Base-by-base conservation (phyloP, 2,329 filamentous ascomycete species). In the Malbranchea cinnamomea region DNA sequence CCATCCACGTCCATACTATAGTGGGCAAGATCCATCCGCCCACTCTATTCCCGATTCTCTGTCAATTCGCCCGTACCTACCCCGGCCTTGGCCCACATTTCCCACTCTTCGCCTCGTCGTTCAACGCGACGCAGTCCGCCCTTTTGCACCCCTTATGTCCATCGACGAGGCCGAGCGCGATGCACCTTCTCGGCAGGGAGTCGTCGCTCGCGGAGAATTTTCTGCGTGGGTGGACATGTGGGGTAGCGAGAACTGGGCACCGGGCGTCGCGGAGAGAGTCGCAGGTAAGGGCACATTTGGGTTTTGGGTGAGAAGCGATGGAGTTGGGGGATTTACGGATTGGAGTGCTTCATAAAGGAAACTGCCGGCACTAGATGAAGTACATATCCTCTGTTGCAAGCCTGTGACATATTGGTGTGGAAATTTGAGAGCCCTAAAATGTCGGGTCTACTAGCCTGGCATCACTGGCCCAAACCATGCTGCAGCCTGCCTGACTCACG, bases 11-110 rank as follows among this genome's bases (percentile, higher is more conserved):
- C n/a, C n/a, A n/a, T n/a, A n/a, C n/a, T n/a, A n/a, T n/a, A 23
- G 29, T 15, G 23, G 30, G 0, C 30, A 37, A 23, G 38, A 41
- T 16, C 31, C 42, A 41, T 37, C 38, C 41, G 10, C 36, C 35
- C 5, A 38, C 37, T 11, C 35, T 26, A 23, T 33, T 32, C 6
- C 26, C 32, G 10, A 37, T 29, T 28, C 27, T 14, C 26, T 40
- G 14, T 50, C 50, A 3, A 48, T 56, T 31, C 48, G 46, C 9
- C 43, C 50, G 9, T 43, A 46, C 28, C 45, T 57, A 6, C 54
- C 54, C 2, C 36, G 48, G 4, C 53, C 56, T 0, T 60, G 56
- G 57, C 49, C 48, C 1, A 37, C 38, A 0, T 57, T 58, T 23
- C 47, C 58, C 2, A 47, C 44, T 1, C 31, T 60, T 23, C 47